Conservation (phyloP, 2,329 filamentous ascomycete genomes). For the Coniochaeta sp. region DNA sequence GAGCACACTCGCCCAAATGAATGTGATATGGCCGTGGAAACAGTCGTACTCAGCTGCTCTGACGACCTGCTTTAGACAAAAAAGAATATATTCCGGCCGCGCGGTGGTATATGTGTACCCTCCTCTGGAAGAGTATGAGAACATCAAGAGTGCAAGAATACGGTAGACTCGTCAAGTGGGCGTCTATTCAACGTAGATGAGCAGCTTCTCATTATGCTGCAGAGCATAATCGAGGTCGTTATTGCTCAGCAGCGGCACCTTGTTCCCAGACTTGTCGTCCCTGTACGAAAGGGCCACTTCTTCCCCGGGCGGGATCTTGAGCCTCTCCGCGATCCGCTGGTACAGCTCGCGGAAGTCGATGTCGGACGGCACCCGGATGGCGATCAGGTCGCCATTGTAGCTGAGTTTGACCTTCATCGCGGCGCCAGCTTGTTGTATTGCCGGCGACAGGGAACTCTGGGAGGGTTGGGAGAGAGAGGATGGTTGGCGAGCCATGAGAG, state of each 20-base stretch:
- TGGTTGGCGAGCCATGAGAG: constrained; percentile 33
- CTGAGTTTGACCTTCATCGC: constrained; percentile 92
- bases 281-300: constrained; percentile 76
- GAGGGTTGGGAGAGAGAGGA: constrained; percentile 45
- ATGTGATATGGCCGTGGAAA: not conserved
- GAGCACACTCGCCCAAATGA: not conserved
- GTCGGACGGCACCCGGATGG: constrained; percentile 78
- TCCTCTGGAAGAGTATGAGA: too few relatives aligned
- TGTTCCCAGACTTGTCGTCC: constrained; percentile 72
- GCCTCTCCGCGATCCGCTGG: constrained; percentile 76
- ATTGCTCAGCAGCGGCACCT: constrained; percentile 69
- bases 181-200: constrained; percentile 58
- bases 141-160: not conserved
- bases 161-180: not conserved
- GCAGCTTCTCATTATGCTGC: constrained; percentile 78
- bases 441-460: constrained; percentile 48
- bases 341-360: constrained; percentile 72
- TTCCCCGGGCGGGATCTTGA: constrained; percentile 64
- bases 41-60: not conserved
- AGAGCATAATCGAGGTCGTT: constrained; percentile 75
- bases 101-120: too few relatives aligned
- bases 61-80: not conserved
- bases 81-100: too few relatives aligned
- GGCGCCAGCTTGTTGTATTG: constrained; percentile 35
- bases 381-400: constrained; percentile 86